A percentile compares a stretch with the other conserved stretches of the same genome.
Evolutionary conservation across 2,329 filamentous ascomycete species (phyloP).

Genomic region (Taxawa tesnikishii): DNA sequence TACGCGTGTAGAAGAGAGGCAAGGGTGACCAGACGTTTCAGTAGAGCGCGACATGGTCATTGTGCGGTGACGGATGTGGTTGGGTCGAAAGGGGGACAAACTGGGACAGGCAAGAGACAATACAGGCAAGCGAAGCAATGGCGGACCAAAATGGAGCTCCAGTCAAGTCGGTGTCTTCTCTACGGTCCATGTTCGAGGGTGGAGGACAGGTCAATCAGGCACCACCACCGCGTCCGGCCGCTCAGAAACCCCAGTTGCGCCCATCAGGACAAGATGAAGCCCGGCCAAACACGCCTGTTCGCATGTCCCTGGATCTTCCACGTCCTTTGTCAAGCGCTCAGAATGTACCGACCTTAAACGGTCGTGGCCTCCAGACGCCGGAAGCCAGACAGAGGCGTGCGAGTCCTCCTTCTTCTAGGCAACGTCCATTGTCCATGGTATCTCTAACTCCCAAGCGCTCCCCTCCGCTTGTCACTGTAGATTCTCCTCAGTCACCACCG

Average conservation of each 20-base stretch:
- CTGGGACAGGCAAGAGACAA: too few species aligned
- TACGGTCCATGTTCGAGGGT: slow-evolving; percentile 72
- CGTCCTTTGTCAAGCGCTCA: slow-evolving; percentile 10
- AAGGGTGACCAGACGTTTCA: too few species aligned
- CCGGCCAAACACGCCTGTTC: slow-evolving; percentile 2
- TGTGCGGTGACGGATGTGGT: too few species aligned
- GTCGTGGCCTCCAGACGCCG: too few species aligned
- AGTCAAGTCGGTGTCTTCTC: slow-evolving; percentile 70
- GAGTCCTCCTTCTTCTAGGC: slow-evolving; percentile 23
- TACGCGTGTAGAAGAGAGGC: too few species aligned
- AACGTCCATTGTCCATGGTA: slow-evolving; percentile 36
- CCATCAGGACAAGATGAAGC: not conserved
- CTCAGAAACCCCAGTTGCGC: slow-evolving; percentile 1
- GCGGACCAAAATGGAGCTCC: slow-evolving; percentile 56
- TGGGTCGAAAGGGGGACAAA: too few species aligned
- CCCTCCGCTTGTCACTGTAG: slow-evolving; percentile 54
- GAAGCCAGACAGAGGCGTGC: too few species aligned
- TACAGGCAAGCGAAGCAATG: too few species aligned
- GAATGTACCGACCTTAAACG: too few species aligned
- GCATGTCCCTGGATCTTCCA: slow-evolving; percentile 29
- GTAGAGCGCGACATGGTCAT: too few species aligned
- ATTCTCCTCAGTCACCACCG: slow-evolving; percentile 59
- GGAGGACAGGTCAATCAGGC: slow-evolving; percentile 31
- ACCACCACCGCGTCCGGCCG: slow-evolving; percentile 5
- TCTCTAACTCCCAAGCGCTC: slow-evolving; percentile 35